Evolutionary conservation across 1,139 yeast genomes (phyloP).

Genomic region (Candida pseudoviswanathii): DNA sequence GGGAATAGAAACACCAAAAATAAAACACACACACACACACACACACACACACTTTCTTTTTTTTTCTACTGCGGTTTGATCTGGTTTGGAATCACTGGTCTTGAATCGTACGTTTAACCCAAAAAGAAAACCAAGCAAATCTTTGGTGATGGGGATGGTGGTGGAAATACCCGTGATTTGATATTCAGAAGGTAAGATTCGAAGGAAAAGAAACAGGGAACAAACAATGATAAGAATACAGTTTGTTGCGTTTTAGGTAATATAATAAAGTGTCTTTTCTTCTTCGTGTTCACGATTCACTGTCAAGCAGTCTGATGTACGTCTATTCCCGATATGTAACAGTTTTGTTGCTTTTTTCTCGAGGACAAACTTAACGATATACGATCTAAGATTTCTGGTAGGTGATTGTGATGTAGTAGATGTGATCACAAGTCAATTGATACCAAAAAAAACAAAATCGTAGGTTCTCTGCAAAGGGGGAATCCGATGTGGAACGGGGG

Average conservation of each 20-base stretch:
- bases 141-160: not conserved
- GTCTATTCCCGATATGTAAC: not conserved
- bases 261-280: not conserved
- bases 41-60: slow-evolving; percentile 1
- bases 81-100: not conserved
- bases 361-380: not conserved
- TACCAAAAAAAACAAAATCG: not conserved
- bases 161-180: not conserved
- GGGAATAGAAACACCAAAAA: not conserved
- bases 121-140: not conserved
- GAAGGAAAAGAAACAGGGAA: not conserved
- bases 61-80: slow-evolving; percentile 1
- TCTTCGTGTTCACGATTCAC: not conserved
- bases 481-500: not conserved
- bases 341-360: not conserved
- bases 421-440: not conserved
- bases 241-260: not conserved
- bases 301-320: not conserved
- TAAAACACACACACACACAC: not conserved
- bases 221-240: not conserved
- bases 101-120: slow-evolving; percentile 1
- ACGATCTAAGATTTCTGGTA: too few species aligned
- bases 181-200: not conserved
- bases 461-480: not conserved
- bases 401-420: not conserved